These are phyloP conservation scores for Massariosphaeria phaeospora DNA, from an alignment of 495 filamentous ascomycete species.

Conservation along the genomic window DNA sequence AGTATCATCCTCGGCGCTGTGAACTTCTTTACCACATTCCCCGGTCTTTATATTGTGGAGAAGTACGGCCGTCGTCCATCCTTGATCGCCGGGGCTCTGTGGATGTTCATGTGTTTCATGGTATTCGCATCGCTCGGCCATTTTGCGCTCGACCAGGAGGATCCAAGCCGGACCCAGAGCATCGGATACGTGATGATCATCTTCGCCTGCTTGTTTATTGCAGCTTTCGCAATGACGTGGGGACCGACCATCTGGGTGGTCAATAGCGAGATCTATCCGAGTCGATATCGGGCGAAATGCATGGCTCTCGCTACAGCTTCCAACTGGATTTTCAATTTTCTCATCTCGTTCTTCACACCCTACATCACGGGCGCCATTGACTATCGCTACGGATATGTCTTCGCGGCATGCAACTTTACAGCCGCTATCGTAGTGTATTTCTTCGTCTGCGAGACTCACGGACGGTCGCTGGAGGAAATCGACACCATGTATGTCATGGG, in stretches of 20 bases:
- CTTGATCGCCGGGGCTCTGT: conserved; percentile 37
- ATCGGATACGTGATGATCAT: conserved; percentile 25
- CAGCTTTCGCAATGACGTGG: conserved; percentile 47
- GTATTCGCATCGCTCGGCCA: conserved; percentile 40
- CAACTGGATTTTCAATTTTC: conserved; percentile 91
- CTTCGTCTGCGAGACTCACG: conserved; percentile 69
- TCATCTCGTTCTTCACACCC: conserved; percentile 46
- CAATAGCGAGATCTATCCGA: conserved; percentile 76
- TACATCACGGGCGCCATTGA: conserved; percentile 52
- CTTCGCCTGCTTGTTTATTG: conserved; percentile 30
- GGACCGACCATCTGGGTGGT: conserved; percentile 80
- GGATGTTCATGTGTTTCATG: conserved; percentile 43
- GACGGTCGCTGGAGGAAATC: conserved; percentile 69
- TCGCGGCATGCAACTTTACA: conserved; percentile 63
- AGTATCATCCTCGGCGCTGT: conserved; percentile 36
- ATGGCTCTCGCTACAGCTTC: conserved; percentile 73
- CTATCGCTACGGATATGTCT: conserved; percentile 75
- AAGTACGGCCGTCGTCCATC: conserved; percentile 37
- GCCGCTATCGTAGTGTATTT: conserved; percentile 67
- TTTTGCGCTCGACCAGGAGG: conserved; percentile 33
- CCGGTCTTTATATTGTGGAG: conserved; percentile 41
- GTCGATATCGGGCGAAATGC: conserved; percentile 65
- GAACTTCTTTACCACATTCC: conserved; percentile 40
- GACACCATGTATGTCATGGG: conserved; percentile 78
- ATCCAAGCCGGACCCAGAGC: conserved; percentile 1